Evolutionary conservation across 345 rosid species (phyloP), one percentile per base, ranked within the genome.

Genomic region (Sonneratia caseolaris): DNA sequence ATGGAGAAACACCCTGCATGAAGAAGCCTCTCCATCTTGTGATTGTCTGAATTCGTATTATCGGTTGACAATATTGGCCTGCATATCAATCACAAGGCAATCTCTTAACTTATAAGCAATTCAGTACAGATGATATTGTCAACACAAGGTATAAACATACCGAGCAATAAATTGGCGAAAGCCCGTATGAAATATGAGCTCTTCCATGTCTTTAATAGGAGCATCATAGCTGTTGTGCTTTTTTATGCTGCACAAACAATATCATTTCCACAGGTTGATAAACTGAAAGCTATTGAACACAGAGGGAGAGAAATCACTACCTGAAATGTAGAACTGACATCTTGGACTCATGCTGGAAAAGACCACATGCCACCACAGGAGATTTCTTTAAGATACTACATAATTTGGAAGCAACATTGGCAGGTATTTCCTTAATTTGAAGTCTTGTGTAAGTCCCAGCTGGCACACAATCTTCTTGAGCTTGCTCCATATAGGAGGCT

Each of bases 311-410:
- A 12, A 73, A 68, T 62, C 24, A 43, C 21, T 8, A 92, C 99
- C 97, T 92, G 79, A 92, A 95, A 85, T 95, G 92, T 70, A 92
- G 89, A 74, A 92, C 96, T n/a, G 97, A 90, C 88, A 95, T 91
- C 86, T 95, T 95, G 70, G 99, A 92, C 76, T 91, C 99, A 61
- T 90, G 97, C 76, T 89, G 99, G 79, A 95, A 80, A 76, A 95
- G 97, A 72, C 99, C 99, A 79, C 86, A 87, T 51, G 81, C 85
- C 71, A 87, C 78, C 64, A 89, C 19, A n/a, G 97, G 93, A 45
- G 73, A 74, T 42, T 74, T 79, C 76, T 72, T 81, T 21, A 84
- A 79, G 70, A 80, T 59, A 32, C 69, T 74, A 76, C 84, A 82
- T 73, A 92, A 70, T 74, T 82, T 88, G 71, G 86, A 76, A 78